Evolutionary conservation across 257 asterid genomes (phyloP).

Genomic region (Henckelia pumila): DNA sequence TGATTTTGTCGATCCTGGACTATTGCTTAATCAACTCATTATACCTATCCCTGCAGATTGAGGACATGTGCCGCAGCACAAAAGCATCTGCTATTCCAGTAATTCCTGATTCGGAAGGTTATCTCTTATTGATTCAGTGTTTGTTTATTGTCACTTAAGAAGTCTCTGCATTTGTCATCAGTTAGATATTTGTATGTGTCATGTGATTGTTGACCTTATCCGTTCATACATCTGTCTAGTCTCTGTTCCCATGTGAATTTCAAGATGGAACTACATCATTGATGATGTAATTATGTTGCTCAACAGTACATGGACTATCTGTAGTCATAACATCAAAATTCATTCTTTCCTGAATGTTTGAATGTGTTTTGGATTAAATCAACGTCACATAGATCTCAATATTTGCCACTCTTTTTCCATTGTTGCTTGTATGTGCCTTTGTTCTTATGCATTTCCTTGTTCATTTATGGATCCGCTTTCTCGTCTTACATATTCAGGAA

Average conservation of each 20-base stretch:
- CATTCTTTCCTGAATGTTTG: background rate
- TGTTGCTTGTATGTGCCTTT: slow-evolving; percentile 6
- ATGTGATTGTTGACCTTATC: slow-evolving; percentile 5
- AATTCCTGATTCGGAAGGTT: slow-evolving; percentile 95
- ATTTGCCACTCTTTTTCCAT: too few species aligned
- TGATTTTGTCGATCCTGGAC: background rate
- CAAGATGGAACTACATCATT: slow-evolving; percentile 13
- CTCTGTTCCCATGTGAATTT: slow-evolving; percentile 13
- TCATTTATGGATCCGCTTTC: slow-evolving; percentile 8
- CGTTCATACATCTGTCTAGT: slow-evolving; percentile 14
- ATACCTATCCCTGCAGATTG: slow-evolving; percentile 59
- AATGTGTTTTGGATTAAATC: too few species aligned
- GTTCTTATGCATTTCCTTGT: slow-evolving; percentile 13
- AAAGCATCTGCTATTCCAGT: slow-evolving; percentile 89
- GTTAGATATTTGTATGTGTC: slow-evolving; percentile 4
- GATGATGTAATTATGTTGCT: slow-evolving; percentile 10
- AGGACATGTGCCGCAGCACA: slow-evolving; percentile 79
- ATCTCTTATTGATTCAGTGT: slow-evolving; percentile 10
- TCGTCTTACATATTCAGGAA: slow-evolving; percentile 57
- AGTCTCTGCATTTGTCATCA: background rate
- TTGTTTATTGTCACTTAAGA: slow-evolving; percentile 14
- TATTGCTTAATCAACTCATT: slow-evolving; percentile 10
- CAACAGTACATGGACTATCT: slow-evolving; percentile 10
- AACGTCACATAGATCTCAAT: too few species aligned
- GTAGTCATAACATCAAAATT: background rate